These are phyloP conservation scores for Backusella sp. DNA, from an alignment of 192 early-diverging fungal species.

Conservation along the genomic window DNA sequence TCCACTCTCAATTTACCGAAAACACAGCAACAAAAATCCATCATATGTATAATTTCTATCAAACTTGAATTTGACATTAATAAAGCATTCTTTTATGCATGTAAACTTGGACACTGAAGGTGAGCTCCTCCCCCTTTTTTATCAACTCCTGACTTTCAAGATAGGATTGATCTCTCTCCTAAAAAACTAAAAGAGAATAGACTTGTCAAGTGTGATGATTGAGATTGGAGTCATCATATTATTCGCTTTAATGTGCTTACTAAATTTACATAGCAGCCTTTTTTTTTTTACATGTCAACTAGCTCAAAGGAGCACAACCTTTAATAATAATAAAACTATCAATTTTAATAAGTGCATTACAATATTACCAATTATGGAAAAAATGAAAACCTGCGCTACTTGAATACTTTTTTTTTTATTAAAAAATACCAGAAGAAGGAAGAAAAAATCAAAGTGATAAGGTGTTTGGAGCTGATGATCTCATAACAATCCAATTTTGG, in stretches of 20 bases:
- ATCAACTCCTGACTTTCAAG: neutral
- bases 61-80: neutral
- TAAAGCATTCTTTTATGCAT: neutral
- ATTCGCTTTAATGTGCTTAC: no score
- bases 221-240: neutral
- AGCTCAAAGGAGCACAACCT: no score
- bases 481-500: neutral
- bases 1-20: no score
- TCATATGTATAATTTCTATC: neutral
- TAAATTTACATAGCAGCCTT: no score
- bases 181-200: neutral
- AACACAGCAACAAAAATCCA: neutral
- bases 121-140: no score
- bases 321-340: no score
- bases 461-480: neutral
- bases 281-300: no score
- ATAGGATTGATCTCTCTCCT: neutral
- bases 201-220: neutral
- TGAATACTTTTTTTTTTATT: neutral
- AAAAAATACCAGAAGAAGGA: neutral
- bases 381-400: no score
- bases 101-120: neutral
- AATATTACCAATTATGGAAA: no score
- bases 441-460: neutral
- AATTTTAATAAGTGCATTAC: no score